Evolutionary conservation across 2,329 filamentous ascomycete genomes (phyloP), one percentile per base, ranked within the genome.

Genomic region (Apiospora saccharicola): DNA sequence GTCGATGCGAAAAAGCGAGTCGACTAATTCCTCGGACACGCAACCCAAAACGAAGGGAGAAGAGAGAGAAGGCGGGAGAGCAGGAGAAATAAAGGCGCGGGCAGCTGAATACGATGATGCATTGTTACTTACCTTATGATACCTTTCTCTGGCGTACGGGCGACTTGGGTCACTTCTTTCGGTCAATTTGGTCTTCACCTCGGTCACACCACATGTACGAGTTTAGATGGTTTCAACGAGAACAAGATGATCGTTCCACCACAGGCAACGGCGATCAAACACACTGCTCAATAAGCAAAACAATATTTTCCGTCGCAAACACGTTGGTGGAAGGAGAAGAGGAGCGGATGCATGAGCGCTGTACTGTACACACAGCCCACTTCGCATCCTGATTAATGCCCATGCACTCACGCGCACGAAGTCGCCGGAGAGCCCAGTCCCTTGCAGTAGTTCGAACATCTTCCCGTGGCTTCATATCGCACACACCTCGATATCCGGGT

Each of bases 1-100:
- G 73, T 70, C 34, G 75, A 77, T 26, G 71, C 75, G 72, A 82
- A 81, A 75, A 83, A 82, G 73, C 80, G 81, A 71, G 79, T 77
- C 51, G 81, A 83, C 73, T 83, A 75, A 72, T 43, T 22, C 7
- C 3, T 53, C 13, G 44, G 19, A 1, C 37, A n/a, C 44, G 8
- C 12, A 43, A 30, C 22, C 22, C 22, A 22, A 14, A 34, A 37
- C 24, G 5, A 7, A 7, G 7, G 34, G 34, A 10, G 30, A 37
- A n/a, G 30, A 30, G 19, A 61, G 6, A 19, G n/a, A 16, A 53
- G 26, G 26, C 7, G n/a, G 22, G n/a, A 49, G 70, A 26, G 51
- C 46, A 26, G 16, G 30, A 41, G 22, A 22, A 22, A 37, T 14
- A 64, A 10, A 37, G 30, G 57, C 57, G 57, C 57, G 57, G 34